Evolutionary conservation across 306 rosid genomes (phyloP).

Genomic region (Vicia sativa): DNA sequence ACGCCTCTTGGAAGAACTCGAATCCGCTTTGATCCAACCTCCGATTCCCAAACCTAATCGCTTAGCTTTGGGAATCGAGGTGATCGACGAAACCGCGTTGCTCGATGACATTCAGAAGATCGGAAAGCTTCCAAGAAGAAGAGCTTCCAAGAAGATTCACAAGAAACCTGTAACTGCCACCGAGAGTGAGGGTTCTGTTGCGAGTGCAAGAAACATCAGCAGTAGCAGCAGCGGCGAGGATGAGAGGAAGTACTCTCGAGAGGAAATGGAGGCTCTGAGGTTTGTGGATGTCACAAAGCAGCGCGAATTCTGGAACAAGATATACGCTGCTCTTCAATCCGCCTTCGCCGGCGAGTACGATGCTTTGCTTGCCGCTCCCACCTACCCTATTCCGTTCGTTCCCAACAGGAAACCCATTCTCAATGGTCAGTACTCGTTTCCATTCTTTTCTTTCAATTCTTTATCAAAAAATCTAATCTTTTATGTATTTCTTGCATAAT

Average conservation of each 20-base stretch:
- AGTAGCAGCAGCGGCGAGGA: background rate
- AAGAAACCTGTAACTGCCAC: background rate
- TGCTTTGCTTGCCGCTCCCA: slow-evolving; percentile 44
- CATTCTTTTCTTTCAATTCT: background rate
- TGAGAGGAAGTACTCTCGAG: slow-evolving; percentile 51
- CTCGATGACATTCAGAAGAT: slow-evolving; percentile 47
- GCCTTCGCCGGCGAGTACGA: slow-evolving; percentile 65
- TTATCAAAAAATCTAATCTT: background rate
- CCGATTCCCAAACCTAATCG: slow-evolving; percentile 8
- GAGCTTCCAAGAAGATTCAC: background rate
- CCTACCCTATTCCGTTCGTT: slow-evolving; percentile 35
- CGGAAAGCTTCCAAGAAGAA: slow-evolving; percentile 34
- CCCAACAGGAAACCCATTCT: slow-evolving; percentile 51
- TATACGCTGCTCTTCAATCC: slow-evolving; percentile 52
- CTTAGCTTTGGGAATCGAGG: slow-evolving; percentile 52
- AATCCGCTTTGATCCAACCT: slow-evolving; percentile 49
- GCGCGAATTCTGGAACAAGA: slow-evolving; percentile 58
- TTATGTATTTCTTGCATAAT: background rate
- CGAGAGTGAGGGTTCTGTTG: background rate
- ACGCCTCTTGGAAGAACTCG: slow-evolving; percentile 57
- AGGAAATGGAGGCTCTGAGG: slow-evolving; percentile 68
- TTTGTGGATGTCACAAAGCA: slow-evolving; percentile 57
- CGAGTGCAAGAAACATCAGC: background rate
- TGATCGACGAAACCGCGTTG: slow-evolving; percentile 86
- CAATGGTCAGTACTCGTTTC: slow-evolving; percentile 36